Percentiles rank a stretch among this genome's conserved stretches.
Evolutionary conservation across 176 grass and related monocot genomes (phyloP).

Genomic region (Ensete ventricosum): DNA sequence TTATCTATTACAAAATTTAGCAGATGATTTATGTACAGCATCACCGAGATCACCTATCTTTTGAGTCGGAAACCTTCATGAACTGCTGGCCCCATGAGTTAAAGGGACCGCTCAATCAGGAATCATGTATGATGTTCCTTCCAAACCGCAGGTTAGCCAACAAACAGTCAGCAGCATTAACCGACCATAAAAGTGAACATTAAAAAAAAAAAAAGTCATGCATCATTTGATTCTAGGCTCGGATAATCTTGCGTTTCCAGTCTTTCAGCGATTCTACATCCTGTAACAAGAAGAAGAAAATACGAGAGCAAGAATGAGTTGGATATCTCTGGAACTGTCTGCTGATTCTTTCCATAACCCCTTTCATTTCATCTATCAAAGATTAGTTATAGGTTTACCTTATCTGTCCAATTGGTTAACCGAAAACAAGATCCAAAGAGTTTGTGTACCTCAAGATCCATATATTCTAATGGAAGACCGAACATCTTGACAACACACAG

Average conservation of each 20-base stretch:
- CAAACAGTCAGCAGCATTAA: not conserved
- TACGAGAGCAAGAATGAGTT: not conserved
- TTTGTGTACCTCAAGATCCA: constrained; percentile 52
- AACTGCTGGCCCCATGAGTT: not conserved
- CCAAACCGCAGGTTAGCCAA: not conserved
- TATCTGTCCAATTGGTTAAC: not conserved
- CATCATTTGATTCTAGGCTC: not conserved
- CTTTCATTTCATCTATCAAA: no score
- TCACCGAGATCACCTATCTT: not conserved
- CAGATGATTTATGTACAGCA: not conserved
- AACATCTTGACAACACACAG: constrained; percentile 71
- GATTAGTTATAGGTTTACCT: no score
- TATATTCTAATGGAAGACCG: constrained; percentile 67
- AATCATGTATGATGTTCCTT: not conserved
- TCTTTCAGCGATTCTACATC: not conserved
- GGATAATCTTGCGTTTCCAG: not conserved
- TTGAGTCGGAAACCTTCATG: not conserved
- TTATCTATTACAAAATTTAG: not conserved
- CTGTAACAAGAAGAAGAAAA: not conserved
- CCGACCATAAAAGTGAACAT: not conserved
- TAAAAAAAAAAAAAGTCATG: not conserved
- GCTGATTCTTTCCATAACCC: no score
- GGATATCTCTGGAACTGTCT: no score
- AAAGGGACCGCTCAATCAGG: not conserved
- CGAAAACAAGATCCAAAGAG: not conserved